Base-by-base conservation (phyloP, 1,139 yeast species). In the Saccharomyces hybrid region DNA sequence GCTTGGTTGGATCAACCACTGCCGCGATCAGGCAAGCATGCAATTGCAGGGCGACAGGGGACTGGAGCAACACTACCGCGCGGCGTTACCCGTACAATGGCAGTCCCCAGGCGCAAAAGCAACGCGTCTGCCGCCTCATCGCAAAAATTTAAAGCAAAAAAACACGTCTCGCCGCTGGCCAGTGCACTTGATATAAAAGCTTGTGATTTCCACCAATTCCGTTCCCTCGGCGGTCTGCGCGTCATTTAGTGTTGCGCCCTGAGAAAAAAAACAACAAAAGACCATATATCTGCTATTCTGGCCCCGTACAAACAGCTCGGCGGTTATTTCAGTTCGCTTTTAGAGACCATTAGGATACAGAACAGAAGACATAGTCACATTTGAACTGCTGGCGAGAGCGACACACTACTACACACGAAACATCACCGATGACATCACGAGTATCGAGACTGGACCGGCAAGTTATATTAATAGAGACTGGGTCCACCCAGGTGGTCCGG, bases 401-500 rank as follows among this genome's bases (percentile, higher is more conserved):
- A 42, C 47, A 42, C 25, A 42, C 48, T 19, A 11, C 29, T 46
- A 41, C 50, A 25, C 19, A 19, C 19, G 19, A 19, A 19, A 19
- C 19, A 19, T 19, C 47, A 32, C 48, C 13, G 11, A 69, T 69
- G 72, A 66, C 70, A 5, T 69, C 70, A 19, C 64, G 62, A 52
- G 69, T 72, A 58, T 73, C 77, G 47, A 71, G 82, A 56, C 74
- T 86, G 66, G 95, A 86, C 68, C 75, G 95, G 58, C 81, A 86
- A 67, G 93, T 86, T 58, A 81, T 84, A 25, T 75, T 93, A 58
- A 75, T 95, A 60, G 99, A 95, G 73, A 88, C 97, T 2, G 99
- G 99, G n/a, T 89, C 97, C 14, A 90, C 98, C 5, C 88, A 89
- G 46, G 88, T 89, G 69, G 95, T 95, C 51, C 80, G 99, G 61